Evolutionary conservation across 805 yeast genomes (phyloP).

Genomic region (Ogataea paradorogensis): DNA sequence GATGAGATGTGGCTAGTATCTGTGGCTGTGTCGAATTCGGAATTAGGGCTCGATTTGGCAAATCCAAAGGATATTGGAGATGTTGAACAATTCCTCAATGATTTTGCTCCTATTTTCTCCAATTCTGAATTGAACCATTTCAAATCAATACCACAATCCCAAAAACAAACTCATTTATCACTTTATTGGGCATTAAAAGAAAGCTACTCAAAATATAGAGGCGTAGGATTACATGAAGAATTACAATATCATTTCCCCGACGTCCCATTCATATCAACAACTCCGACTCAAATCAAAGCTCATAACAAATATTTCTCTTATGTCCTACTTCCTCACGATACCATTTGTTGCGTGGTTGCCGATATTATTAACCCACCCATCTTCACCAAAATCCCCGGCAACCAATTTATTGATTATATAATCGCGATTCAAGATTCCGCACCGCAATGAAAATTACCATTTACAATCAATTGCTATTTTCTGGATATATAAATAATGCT

Average conservation of each 20-base stretch:
- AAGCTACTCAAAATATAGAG: conserved; percentile 64
- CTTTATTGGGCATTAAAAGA: conserved; percentile 81
- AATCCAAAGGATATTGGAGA: conserved; percentile 30
- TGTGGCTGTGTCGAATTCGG: conserved; percentile 38
- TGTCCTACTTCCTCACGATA: conserved; percentile 2
- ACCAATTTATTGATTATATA: conserved; percentile 3
- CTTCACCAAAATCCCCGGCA: background rate
- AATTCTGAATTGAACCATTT: conserved; percentile 30
- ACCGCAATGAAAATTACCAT: conserved; percentile 1
- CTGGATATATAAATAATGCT: conserved; percentile 4
- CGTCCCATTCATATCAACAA: conserved; percentile 6
- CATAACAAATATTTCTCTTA: conserved; percentile 1
- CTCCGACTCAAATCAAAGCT: background rate
- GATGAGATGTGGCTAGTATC: conserved; percentile 53
- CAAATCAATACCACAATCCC: background rate
- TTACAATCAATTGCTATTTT: conserved; percentile 2
- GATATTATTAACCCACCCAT: background rate
- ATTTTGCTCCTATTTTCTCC: conserved; percentile 31
- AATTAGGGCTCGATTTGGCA: conserved; percentile 50
- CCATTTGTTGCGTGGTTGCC: conserved; percentile 5
- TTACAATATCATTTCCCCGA: conserved; percentile 25
- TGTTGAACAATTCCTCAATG: conserved; percentile 29
- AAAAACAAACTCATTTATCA: conserved; percentile 38
- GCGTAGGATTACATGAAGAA: conserved; percentile 49
- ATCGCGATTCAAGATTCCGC: conserved; percentile 2